A percentile compares a stretch with the other conserved stretches of the same genome.
phyloP scores from a whole-genome alignment of 352 stramenopile species.

The Pythium vanterpoolii region DNA sequence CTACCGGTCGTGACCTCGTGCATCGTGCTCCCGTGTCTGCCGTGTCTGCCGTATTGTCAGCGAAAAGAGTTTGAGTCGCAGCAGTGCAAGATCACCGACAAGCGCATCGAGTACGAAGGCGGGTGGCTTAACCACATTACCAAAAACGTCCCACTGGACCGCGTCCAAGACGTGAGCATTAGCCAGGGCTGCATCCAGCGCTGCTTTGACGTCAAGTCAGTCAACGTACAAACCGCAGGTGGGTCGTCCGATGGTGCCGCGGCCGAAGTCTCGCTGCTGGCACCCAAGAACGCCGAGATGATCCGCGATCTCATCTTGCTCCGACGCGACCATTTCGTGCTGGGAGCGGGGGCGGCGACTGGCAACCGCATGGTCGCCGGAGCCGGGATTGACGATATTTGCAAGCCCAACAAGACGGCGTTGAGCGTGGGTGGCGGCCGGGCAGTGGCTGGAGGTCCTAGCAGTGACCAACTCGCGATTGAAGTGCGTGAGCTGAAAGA shows the following conservation, averaged over 20 bases:
- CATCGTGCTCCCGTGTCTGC: conserved; percentile 11
- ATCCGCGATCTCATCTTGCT: conserved; percentile 19
- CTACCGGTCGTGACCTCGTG: conserved; percentile 2
- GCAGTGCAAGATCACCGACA: conserved; percentile 18
- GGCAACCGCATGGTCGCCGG: conserved; percentile 9
- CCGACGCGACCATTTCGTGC: conserved; percentile 17
- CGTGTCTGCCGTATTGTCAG: conserved; percentile 13
- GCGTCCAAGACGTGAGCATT: conserved; percentile 21
- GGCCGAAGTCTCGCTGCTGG: conserved; percentile 9
- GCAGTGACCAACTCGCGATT: background rate
- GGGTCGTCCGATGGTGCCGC: background rate
- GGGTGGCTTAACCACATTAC: conserved; percentile 19
- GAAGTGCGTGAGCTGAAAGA: conserved; percentile 22
- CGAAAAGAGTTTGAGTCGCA: conserved; percentile 17
- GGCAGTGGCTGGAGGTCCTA: background rate
- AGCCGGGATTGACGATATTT: conserved; percentile 12
- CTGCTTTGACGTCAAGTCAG: conserved; percentile 11
- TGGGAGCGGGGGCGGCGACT: background rate
- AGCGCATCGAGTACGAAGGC: conserved; percentile 19
- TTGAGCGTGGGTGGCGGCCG: background rate
- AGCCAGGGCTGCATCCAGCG: conserved; percentile 20
- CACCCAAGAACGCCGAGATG: conserved; percentile 20
- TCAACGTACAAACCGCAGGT: conserved; percentile 17
- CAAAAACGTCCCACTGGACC: conserved; percentile 22
- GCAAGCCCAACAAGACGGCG: background rate